These are phyloP conservation scores for Schrenkiella parvula DNA, from an alignment of 345 rosid species.

Conservation along the genomic window DNA sequence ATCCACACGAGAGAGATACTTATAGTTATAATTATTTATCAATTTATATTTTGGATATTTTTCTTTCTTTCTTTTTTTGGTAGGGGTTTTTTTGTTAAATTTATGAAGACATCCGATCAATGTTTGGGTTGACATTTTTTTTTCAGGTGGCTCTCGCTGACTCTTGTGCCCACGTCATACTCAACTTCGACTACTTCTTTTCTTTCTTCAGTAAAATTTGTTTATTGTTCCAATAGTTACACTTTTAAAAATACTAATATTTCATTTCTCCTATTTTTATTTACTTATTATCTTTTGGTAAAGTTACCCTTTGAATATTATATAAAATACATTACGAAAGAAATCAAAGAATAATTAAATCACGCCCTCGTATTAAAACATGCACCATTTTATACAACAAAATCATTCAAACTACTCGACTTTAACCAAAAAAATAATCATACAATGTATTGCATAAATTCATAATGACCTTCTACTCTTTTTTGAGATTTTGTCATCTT, in stretches of 20 bases:
- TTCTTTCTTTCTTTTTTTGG: conserved; percentile 19
- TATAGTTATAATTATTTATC: conserved; percentile 34
- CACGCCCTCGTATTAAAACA: not conserved
- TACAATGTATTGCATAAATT: not conserved
- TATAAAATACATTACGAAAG: not conserved
- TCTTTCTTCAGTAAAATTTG: not conserved
- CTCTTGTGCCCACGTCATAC: conserved; percentile 32
- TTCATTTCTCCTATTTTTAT: conserved; percentile 18
- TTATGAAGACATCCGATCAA: conserved; percentile 25
- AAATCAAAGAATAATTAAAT: not conserved
- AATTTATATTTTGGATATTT: conserved; percentile 18
- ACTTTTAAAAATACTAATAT: not conserved
- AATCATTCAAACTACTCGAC: too few relatives aligned
- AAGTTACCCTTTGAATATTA: conserved; percentile 1
- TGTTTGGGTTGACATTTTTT: conserved; percentile 35
- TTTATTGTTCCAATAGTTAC: not conserved
- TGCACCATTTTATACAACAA: not conserved
- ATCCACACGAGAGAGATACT: conserved; percentile 33
- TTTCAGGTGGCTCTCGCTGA: conserved; percentile 40
- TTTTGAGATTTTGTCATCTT: not conserved
- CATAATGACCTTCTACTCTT: not conserved
- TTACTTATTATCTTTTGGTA: not conserved
- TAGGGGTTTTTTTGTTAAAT: conserved; percentile 31
- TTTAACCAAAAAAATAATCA: too few relatives aligned
- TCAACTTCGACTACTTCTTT: conserved; percentile 14